Percentiles rank a stretch among this genome's conserved stretches.
These are phyloP conservation scores for Amanita rimosa DNA, from an alignment of 768 basidiomycete species.

Conservation along the genomic window DNA sequence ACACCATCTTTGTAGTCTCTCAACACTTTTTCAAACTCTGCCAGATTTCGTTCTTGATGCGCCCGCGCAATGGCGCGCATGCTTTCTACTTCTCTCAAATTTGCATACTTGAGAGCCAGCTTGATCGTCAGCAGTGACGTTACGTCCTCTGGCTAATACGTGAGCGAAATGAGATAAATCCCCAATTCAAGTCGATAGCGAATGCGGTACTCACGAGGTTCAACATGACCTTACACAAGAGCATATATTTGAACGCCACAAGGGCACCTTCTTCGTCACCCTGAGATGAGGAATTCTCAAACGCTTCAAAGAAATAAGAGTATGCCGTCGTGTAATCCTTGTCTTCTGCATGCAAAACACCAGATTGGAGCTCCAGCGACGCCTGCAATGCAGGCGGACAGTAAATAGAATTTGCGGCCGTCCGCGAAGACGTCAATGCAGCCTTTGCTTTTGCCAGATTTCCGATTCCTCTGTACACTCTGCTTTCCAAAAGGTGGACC, in stretches of 20 bases:
- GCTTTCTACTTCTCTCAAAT: slow-evolving; percentile 82
- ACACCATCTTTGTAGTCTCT: slow-evolving; percentile 75
- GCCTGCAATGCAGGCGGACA: slow-evolving; percentile 42
- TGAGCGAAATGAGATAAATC: background rate
- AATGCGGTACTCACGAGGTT: slow-evolving; percentile 53
- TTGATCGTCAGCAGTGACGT: slow-evolving; percentile 79
- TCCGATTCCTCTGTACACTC: slow-evolving; percentile 81
- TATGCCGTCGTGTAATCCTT: slow-evolving; percentile 97
- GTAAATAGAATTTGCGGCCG: slow-evolving; percentile 93
- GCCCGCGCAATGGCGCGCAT: slow-evolving; percentile 94
- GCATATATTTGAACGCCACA: slow-evolving; percentile 92
- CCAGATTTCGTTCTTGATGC: slow-evolving; percentile 84
- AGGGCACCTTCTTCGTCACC: slow-evolving; percentile 63
- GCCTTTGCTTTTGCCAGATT: slow-evolving; percentile 92
- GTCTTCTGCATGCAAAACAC: slow-evolving; percentile 90
- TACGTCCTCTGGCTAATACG: slow-evolving; percentile 83
- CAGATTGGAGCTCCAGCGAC: slow-evolving; percentile 40
- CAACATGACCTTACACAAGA: slow-evolving; percentile 97
- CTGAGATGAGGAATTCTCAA: slow-evolving; percentile 76
- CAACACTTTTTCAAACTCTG: slow-evolving; percentile 81
- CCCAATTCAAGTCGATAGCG: background rate
- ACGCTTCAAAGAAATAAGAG: slow-evolving; percentile 95
- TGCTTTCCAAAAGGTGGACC: slow-evolving; percentile 87
- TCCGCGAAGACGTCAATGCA: slow-evolving; percentile 80
- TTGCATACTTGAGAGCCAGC: slow-evolving; percentile 79